Evolutionary conservation across 176 grass and related monocot species (phyloP), one percentile per base, ranked within the genome.

Genomic region (Cenchrus fungigraminus): DNA sequence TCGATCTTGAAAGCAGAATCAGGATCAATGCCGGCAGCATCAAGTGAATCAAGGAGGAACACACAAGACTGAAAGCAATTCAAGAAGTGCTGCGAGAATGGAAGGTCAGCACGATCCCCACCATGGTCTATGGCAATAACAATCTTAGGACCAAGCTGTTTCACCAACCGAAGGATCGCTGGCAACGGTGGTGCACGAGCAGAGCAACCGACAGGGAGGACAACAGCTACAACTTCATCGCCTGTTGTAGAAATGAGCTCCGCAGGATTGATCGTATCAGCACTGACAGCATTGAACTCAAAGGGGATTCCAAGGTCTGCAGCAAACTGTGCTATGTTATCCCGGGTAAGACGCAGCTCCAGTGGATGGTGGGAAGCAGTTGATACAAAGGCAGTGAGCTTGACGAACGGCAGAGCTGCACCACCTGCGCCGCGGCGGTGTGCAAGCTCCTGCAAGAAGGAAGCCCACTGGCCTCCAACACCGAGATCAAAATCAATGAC

Each of bases 401-500:
- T 95, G 22, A 97, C 79, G 65, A 91, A 67, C 1, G 84, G 89
- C 83, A 77, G 63, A 40, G 63, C 66, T 65, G 15, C 65, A 37
- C 82, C 74, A 8, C 86, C 63, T 1, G 78, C 20, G 31, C 90
- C 62, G 14, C 82, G 68, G 59, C 75, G 74, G 61, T 95, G 86
- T 8, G 95, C 91, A 7, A 98, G 87, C 83, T 98, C 95, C 81
- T 95, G 92, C 89, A 98, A 76, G 79, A 98, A 98, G 25, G 95
- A 92, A 9, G 95, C 91, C 95, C 95, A 98, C 73, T 98, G 95
- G 16, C 90, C 92, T 25, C 92, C 92, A 0, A 94, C 74, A 1
- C 88, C 90, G 5, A 97, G 91, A 77, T 97, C 95, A 19, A 97
- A 97, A 85, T 97, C 95, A 12, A 97, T 87, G 51, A 97, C 86